Conservation (phyloP, 768 basidiomycete species). For the Floccularia luteovirens region DNA sequence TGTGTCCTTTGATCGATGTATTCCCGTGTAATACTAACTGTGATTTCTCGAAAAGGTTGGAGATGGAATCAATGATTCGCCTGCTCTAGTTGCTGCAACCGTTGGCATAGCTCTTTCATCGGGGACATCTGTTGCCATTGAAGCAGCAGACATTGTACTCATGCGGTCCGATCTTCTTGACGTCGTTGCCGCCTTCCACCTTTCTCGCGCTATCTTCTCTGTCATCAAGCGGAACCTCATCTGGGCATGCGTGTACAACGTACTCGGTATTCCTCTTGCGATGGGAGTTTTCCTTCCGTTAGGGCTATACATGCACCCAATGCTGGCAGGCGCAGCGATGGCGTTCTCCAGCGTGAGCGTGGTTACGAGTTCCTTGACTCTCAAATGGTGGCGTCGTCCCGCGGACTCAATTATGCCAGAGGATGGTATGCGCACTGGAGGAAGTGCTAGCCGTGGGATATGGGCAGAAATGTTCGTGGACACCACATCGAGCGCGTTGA, state of each 20-base stretch:
- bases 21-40: conserved; percentile 1
- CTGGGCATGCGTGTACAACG: conserved; percentile 95
- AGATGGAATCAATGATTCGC: conserved; percentile 98
- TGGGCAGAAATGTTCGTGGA: conserved; percentile 43
- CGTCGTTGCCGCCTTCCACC: conserved; percentile 92
- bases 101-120: conserved; percentile 96
- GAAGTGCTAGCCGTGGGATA: conserved; percentile 29
- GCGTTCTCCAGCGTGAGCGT: conserved; percentile 96
- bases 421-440: conserved; percentile 37
- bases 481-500: conserved; percentile 29
- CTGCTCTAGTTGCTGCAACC: conserved; percentile 91
- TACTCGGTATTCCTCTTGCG: conserved; percentile 91
- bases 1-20: conserved; percentile 22
- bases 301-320: conserved; percentile 91
- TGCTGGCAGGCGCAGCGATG: conserved; percentile 99
- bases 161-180: conserved; percentile 97
- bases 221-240: conserved; percentile 90
- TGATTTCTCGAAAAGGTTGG: conserved; percentile 48
- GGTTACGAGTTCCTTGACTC: conserved; percentile 79
- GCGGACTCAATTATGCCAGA: conserved; percentile 63
- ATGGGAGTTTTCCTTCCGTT: conserved; percentile 96
- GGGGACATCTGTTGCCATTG: conserved; percentile 95
- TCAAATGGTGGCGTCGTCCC: conserved; percentile 82
- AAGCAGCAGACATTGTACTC: conserved; percentile 96
- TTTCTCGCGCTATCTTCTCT: conserved; percentile 80